Percentiles rank a stretch among this genome's conserved stretches.
Conservation (phyloP, 768 basidiomycete genomes). For the Kwoniella bestiolae region DNA sequence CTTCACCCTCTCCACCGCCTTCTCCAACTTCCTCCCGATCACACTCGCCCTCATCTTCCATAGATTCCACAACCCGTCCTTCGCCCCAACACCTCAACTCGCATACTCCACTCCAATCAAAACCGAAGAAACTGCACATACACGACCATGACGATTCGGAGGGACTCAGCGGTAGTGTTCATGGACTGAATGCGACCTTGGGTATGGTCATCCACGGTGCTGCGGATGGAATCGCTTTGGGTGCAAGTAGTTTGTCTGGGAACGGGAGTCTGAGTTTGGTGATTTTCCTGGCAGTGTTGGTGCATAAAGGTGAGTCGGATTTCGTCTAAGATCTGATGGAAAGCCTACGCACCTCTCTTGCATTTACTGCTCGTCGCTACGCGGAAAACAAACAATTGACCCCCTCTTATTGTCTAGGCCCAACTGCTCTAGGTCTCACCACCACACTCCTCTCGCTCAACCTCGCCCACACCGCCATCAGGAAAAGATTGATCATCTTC, state of each 20-base stretch:
- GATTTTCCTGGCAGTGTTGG: conserved; percentile 84
- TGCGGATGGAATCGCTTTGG: conserved; percentile 90
- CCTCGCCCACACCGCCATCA: conserved; percentile 71
- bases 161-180: conserved; percentile 48
- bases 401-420: conserved; percentile 63
- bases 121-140: conserved; percentile 38
- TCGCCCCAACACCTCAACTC: conserved; percentile 38
- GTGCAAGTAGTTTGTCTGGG: conserved; percentile 63
- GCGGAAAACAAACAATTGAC: too few relatives aligned
- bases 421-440: conserved; percentile 86
- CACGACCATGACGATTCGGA: conserved; percentile 30
- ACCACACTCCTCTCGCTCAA: conserved; percentile 78
- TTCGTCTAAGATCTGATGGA: too few relatives aligned
- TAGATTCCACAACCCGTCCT: conserved; percentile 25
- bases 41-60: conserved; percentile 19
- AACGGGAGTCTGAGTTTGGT: conserved; percentile 69
- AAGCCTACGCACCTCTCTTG: too few relatives aligned
- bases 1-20: conserved; percentile 35
- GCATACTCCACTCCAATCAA: conserved; percentile 41
- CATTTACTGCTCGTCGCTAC: too few relatives aligned
- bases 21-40: conserved; percentile 33
- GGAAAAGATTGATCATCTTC: conserved; percentile 76
- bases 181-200: conserved; percentile 72
- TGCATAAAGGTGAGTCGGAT: conserved; percentile 75
- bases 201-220: conserved; percentile 86